Percentiles rank a stretch among this genome's conserved stretches.
phyloP scores from a whole-genome alignment of 164 flowering plant genomes.

The Hamamelis virginiana region DNA sequence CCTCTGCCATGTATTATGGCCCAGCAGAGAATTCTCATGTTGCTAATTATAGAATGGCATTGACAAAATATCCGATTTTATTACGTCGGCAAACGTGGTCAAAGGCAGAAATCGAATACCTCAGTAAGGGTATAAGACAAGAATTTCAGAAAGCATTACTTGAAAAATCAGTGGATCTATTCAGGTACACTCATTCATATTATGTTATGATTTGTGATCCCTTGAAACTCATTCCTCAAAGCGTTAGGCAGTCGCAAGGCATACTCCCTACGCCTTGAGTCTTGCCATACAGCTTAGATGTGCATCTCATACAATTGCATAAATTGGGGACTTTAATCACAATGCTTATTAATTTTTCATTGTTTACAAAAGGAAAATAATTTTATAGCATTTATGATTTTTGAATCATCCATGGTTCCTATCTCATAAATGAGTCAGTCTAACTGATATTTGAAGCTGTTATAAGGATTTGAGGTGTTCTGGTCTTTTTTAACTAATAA shows the following conservation, averaged over 20 bases:
- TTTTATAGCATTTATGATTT: too few relatives aligned
- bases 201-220: not conserved
- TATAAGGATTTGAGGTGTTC: too few relatives aligned
- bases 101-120: constrained; percentile 55
- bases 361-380: too few relatives aligned
- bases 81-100: constrained; percentile 64
- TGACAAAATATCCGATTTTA: constrained; percentile 47
- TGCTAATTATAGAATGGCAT: constrained; percentile 52
- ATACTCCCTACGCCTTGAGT: not conserved
- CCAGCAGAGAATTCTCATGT: constrained; percentile 83
- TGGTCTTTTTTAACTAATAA: too few relatives aligned
- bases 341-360: too few relatives aligned
- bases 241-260: not conserved
- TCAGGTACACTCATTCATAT: constrained; percentile 37
- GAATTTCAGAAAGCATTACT: constrained; percentile 73
- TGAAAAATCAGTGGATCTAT: constrained; percentile 42
- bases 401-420: too few relatives aligned
- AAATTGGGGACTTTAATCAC: too few relatives aligned
- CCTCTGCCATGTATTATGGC: constrained; percentile 43
- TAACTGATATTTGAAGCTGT: too few relatives aligned
- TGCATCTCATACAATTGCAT: not conserved
- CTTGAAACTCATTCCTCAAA: not conserved
- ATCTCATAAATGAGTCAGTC: too few relatives aligned
- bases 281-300: not conserved
- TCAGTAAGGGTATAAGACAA: constrained; percentile 75